Percentiles rank a stretch among this genome's conserved stretches.
Conservation (phyloP, 148 eudicot genomes). For the Chenopodium suecicum region DNA sequence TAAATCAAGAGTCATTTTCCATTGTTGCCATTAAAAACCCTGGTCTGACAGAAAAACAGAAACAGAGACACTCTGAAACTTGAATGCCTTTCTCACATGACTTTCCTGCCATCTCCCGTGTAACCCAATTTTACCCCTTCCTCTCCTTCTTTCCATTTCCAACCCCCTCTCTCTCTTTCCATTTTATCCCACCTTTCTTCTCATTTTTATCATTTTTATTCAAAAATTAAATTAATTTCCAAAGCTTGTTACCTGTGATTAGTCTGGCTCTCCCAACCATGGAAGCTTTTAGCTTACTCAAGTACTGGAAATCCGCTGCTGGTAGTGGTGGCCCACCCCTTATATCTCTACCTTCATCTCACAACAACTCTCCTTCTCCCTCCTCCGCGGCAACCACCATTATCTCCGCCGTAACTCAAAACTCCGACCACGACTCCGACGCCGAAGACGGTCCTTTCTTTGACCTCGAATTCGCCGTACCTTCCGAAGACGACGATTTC, state of each 20-base stretch:
- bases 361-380: neutral
- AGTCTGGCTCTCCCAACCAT: constrained; percentile 85
- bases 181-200: neutral
- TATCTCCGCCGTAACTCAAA: constrained; percentile 19
- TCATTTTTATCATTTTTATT: too few species aligned
- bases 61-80: neutral
- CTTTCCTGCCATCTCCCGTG: constrained; percentile 14
- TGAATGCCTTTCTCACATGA: constrained; percentile 22
- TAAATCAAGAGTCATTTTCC: neutral
- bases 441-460: constrained; percentile 59
- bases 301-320: constrained; percentile 52
- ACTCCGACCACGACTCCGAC: constrained; percentile 14
- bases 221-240: too few species aligned
- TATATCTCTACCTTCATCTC: neutral
- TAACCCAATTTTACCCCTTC: neutral
- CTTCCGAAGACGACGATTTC: constrained; percentile 28
- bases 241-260: neutral
- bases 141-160: neutral
- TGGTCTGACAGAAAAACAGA: constrained; percentile 5
- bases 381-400: constrained; percentile 22
- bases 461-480: constrained; percentile 66
- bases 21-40: neutral
- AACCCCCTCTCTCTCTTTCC: neutral
- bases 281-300: constrained; percentile 85
- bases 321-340: neutral